Evolutionary conservation across 805 yeast genomes (phyloP).

Genomic region (Ogataea saltuana): DNA sequence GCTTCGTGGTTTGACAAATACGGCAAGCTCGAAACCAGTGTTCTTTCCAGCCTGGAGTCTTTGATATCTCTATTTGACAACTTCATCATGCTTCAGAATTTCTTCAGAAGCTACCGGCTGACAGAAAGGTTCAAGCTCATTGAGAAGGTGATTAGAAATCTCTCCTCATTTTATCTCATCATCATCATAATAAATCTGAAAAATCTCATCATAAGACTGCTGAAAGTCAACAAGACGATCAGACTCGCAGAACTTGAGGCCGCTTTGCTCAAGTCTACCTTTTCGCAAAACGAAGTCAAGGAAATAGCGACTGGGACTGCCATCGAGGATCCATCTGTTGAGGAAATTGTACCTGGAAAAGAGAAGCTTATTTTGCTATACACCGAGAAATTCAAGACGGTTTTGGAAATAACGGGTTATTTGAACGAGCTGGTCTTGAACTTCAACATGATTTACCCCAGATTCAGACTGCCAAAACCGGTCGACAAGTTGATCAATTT

Average conservation of each 20-base stretch:
- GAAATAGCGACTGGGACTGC: slow-evolving; percentile 4
- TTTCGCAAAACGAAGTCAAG: slow-evolving; percentile 3
- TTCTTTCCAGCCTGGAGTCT: slow-evolving; percentile 26
- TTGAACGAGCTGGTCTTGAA: slow-evolving; percentile 34
- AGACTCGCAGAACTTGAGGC: slow-evolving; percentile 26
- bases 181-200: slow-evolving; percentile 32
- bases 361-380: slow-evolving; percentile 24
- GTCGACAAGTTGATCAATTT: slow-evolving; percentile 25
- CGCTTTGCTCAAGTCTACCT: slow-evolving; percentile 14
- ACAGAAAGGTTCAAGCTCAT: slow-evolving; percentile 17
- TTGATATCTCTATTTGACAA: slow-evolving; percentile 32
- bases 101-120: slow-evolving; percentile 20
- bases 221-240: slow-evolving; percentile 27
- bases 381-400: slow-evolving; percentile 27
- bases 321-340: background rate
- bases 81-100: slow-evolving; percentile 30
- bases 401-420: slow-evolving; percentile 33
- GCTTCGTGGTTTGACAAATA: slow-evolving; percentile 18
- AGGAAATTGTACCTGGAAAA: slow-evolving; percentile 11
- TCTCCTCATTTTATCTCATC: slow-evolving; percentile 32
- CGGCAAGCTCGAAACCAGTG: slow-evolving; percentile 20
- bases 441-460: slow-evolving; percentile 26
- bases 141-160: slow-evolving; percentile 21
- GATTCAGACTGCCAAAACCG: slow-evolving; percentile 24
- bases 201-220: slow-evolving; percentile 24